Base-by-base conservation (phyloP, 768 basidiomycete species). In the Hypsizygus marmoreus region DNA sequence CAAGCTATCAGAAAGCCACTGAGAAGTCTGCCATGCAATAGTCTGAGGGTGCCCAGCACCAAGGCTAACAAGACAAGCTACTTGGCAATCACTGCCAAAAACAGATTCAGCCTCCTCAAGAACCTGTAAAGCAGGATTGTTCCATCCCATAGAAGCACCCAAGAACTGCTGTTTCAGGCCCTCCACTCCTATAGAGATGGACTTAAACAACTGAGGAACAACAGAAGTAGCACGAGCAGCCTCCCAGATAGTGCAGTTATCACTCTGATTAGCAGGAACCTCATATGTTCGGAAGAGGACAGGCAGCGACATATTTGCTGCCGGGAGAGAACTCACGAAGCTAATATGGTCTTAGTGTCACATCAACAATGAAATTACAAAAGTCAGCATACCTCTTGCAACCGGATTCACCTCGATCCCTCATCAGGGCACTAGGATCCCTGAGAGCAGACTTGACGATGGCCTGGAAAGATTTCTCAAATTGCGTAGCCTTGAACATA, bases 11-110 rank as follows among this genome's bases (percentile, higher is more conserved):
- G 8, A 7, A 29, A 25, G 23, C 28, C 4, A 14, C 11, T 34
- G 3, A 30, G 25, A 0, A 12, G 12, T 13, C 16, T 34, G n/a
- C 42, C 31, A 23, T 7, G 10, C 7, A 17, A 33, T 43, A 12
- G 20, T 31, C 2, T 23, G 31, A 33, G 31, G 11, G n/a, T 43
- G 17, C 11, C 42, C 41, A 17, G 41, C 30, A 8, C 41, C 41
- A 31, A 42, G 31, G 30, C 41, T 42, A 7, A 42, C 5, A 30
- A 43, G 16, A 11, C 42, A 43, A 11, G 42, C 42, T 22, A 43
- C 20, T 30, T n/a, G 11, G 7, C 26, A 9, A 17, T 14, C 17
- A 17, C 24, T 1, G 22, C 40, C 40, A 34, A 43, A 43, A 13
- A 43, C 32, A 8, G 35, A 34, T 12, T 34, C 6, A 24, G 42